Percentiles rank a stretch among this genome's conserved stretches.
These are phyloP conservation scores for Manihot esculenta DNA, from an alignment of 441 rosid species.

Conservation along the genomic window DNA sequence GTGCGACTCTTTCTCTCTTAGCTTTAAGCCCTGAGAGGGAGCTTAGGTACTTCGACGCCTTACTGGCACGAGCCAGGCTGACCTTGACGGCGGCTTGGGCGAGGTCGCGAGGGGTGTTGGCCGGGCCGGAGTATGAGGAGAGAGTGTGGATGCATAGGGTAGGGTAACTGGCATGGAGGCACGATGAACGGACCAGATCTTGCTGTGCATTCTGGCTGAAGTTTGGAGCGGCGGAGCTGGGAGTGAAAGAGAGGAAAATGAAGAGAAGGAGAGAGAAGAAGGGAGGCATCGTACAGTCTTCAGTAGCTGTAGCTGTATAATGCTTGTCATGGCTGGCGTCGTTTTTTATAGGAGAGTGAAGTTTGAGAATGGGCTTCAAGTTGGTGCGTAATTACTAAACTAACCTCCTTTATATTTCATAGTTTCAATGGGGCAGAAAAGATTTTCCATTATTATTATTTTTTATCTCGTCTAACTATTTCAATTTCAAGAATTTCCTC, in stretches of 20 bases:
- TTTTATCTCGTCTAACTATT: no score
- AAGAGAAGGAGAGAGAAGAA: slow-evolving; percentile 19
- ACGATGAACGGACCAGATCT: slow-evolving; percentile 60
- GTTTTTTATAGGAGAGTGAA: neutral
- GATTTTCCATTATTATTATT: no score
- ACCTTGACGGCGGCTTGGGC: slow-evolving; percentile 71
- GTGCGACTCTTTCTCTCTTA: slow-evolving; percentile 45
- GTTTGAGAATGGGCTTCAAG: neutral
- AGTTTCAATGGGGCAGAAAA: neutral
- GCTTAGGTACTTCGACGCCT: slow-evolving; percentile 35
- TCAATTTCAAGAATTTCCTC: no score
- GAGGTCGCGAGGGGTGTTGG: slow-evolving; percentile 50
- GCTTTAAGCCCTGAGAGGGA: slow-evolving; percentile 21
- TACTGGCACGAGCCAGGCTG: slow-evolving; percentile 47
- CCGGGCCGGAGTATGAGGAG: slow-evolving; percentile 57
- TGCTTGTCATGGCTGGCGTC: neutral
- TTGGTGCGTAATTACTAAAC: neutral
- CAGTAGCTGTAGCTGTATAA: neutral
- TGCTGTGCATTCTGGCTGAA: neutral
- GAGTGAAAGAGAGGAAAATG: slow-evolving; percentile 11
- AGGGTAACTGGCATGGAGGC: slow-evolving; percentile 72
- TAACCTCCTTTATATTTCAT: no score
- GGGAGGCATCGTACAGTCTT: neutral
- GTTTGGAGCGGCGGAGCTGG: slow-evolving; percentile 21
- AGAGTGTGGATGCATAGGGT: slow-evolving; percentile 61